These are phyloP conservation scores for Trametes punicea DNA, from an alignment of 768 basidiomycete species.

Conservation along the genomic window DNA sequence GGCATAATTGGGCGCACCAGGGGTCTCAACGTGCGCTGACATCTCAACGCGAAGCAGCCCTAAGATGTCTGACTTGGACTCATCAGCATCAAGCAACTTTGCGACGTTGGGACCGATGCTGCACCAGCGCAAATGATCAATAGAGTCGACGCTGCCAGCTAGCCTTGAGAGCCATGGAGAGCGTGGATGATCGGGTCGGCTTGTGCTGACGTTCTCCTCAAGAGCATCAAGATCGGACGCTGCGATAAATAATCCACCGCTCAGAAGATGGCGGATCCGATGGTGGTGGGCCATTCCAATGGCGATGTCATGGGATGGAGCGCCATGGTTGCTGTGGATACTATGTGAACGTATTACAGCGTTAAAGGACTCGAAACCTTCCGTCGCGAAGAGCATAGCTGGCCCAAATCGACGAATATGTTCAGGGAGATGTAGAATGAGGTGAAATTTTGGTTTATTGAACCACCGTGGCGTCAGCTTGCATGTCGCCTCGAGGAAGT, in stretches of 20 bases:
- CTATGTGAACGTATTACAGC: constrained; percentile 23
- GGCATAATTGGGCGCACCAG: too few species aligned
- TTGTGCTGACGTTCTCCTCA: not conserved
- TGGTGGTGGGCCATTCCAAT: constrained; percentile 16
- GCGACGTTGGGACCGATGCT: too few species aligned
- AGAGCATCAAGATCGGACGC: not conserved
- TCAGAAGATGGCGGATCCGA: constrained; percentile 23
- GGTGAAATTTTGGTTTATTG: constrained; percentile 29
- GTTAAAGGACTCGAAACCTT: constrained; percentile 29
- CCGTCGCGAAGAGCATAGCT: constrained; percentile 22
- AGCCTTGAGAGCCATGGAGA: too few species aligned
- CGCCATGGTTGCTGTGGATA: constrained; percentile 23
- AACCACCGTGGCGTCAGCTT: constrained; percentile 23
- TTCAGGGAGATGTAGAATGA: constrained; percentile 24
- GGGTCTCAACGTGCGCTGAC: too few species aligned
- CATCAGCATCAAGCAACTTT: too few species aligned
- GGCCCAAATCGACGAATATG: constrained; percentile 28
- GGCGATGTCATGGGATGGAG: constrained; percentile 26
- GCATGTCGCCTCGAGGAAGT: constrained; percentile 22
- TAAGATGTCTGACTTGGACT: too few species aligned
- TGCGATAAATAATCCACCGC: constrained; percentile 8
- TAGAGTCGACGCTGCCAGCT: too few species aligned
- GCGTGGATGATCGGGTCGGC: not conserved
- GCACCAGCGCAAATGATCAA: too few species aligned
- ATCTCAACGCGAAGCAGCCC: too few species aligned